Conservation (phyloP, 805 yeast species). For the Candida arabinofermentans region DNA sequence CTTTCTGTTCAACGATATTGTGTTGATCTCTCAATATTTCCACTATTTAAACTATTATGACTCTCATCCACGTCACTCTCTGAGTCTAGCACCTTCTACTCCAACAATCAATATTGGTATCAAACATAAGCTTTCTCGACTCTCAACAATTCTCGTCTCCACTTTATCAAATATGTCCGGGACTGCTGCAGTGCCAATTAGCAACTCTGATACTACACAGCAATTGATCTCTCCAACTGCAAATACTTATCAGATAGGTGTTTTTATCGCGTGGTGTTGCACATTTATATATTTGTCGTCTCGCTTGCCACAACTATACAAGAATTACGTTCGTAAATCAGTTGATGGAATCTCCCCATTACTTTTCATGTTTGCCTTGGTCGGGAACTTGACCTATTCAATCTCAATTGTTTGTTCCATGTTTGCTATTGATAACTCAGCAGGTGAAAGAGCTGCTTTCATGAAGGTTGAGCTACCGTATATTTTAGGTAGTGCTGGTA, state of each 20-base stretch:
- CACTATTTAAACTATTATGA: conserved; percentile 48
- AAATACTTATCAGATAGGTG: too few species aligned
- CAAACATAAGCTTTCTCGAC: not conserved
- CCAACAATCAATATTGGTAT: not conserved
- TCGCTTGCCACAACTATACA: conserved; percentile 78
- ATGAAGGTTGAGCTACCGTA: conserved; percentile 73
- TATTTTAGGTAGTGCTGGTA: conserved; percentile 81
- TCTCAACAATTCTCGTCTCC: not conserved
- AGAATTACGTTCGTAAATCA: conserved; percentile 73
- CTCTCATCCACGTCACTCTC: not conserved
- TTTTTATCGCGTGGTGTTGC: conserved; percentile 70
- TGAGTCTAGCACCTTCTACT: not conserved
- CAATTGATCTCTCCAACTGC: too few species aligned
- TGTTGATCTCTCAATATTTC: conserved; percentile 66
- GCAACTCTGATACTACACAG: too few species aligned
- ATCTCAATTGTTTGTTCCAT: conserved; percentile 68
- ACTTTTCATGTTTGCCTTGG: conserved; percentile 71
- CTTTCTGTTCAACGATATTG: conserved; percentile 66
- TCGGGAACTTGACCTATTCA: conserved; percentile 76
- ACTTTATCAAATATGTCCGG: not conserved
- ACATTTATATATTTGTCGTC: conserved; percentile 72
- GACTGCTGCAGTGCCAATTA: not conserved
- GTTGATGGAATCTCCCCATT: conserved; percentile 84
- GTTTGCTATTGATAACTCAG: conserved; percentile 38
- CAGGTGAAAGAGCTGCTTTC: conserved; percentile 41